Evolutionary conservation across 768 basidiomycete genomes (phyloP).

Genomic region (Russula lepida): DNA sequence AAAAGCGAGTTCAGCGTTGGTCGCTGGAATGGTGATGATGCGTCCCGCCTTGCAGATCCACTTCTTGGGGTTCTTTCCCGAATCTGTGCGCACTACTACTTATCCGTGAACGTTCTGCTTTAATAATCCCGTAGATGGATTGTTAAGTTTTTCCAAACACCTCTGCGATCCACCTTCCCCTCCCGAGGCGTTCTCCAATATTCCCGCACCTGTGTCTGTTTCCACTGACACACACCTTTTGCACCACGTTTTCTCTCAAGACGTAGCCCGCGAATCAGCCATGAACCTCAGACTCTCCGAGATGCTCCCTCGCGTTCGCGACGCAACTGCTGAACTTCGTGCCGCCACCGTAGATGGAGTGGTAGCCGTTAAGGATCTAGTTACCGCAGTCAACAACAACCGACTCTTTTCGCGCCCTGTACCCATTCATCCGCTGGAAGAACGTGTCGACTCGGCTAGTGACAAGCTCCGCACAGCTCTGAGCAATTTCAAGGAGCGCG

Average conservation of each 20-base stretch:
- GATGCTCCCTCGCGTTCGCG: constrained; percentile 30
- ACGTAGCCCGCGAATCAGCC: constrained; percentile 26
- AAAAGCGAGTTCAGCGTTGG: constrained; percentile 38
- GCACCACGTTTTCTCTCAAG: constrained; percentile 27
- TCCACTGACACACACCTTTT: constrained; percentile 33
- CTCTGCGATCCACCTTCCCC: constrained; percentile 21
- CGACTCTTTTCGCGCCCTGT: constrained; percentile 25
- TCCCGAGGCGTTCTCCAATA: constrained; percentile 12
- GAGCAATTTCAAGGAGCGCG: constrained; percentile 27
- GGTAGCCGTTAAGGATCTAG: constrained; percentile 22
- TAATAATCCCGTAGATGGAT: constrained; percentile 25
- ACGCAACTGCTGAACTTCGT: constrained; percentile 31
- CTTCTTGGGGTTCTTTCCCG: constrained; percentile 31
- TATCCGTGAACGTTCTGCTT: background rate
- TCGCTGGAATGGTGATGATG: constrained; percentile 38
- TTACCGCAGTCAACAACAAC: constrained; percentile 30
- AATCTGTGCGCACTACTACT: constrained; percentile 25
- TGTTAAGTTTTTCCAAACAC: constrained; percentile 31
- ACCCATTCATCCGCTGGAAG: constrained; percentile 19
- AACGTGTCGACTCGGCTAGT: constrained; percentile 23
- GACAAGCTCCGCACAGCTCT: constrained; percentile 26
- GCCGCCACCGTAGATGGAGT: constrained; percentile 27
- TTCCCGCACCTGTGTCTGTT: constrained; percentile 6
- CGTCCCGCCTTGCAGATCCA: constrained; percentile 30
- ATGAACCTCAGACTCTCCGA: constrained; percentile 29